Evolutionary conservation across 2,329 filamentous ascomycete genomes (phyloP).

Genomic region (Geosmithia flava): DNA sequence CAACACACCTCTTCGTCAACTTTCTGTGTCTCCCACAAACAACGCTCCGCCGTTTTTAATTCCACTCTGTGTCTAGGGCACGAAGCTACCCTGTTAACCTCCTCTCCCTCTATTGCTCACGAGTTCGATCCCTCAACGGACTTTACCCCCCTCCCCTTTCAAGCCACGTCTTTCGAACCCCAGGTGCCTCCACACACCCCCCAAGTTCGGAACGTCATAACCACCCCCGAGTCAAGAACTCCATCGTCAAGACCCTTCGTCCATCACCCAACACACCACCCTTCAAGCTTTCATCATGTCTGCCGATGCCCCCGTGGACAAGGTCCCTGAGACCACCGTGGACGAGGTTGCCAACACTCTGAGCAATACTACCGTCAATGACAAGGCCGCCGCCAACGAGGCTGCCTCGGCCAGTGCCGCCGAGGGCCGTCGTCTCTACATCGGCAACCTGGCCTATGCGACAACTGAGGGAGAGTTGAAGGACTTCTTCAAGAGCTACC

Average conservation of each 20-base stretch:
- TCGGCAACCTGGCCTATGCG: constrained; percentile 99
- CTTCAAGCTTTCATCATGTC: constrained; percentile 61
- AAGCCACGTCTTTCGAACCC: constrained; percentile 20
- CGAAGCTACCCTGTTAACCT: constrained; percentile 67
- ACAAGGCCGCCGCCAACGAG: constrained; percentile 61
- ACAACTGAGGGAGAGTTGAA: constrained; percentile 99
- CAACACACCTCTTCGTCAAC: constrained; percentile 30
- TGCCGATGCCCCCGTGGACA: constrained; percentile 55
- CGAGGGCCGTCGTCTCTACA: constrained; percentile 98
- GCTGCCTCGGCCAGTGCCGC: constrained; percentile 93
- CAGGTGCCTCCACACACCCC: constrained; percentile 14
- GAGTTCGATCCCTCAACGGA: constrained; percentile 45
- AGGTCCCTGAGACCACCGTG: constrained; percentile 53
- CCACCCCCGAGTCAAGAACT: constrained; percentile 9
- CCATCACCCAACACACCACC: constrained; percentile 31
- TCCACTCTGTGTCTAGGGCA: constrained; percentile 59
- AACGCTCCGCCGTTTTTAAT: constrained; percentile 31
- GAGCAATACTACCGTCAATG: constrained; percentile 59
- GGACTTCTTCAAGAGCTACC: constrained; percentile 99
- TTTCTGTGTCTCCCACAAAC: constrained; percentile 28
- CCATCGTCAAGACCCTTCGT: constrained; percentile 11
- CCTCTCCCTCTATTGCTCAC: constrained; percentile 51
- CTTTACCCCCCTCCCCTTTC: constrained; percentile 12
- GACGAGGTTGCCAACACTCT: constrained; percentile 65
- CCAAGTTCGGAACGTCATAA: constrained; percentile 32